Conservation (phyloP, 2,329 filamentous ascomycete genomes). For the Beauveria pseudobassiana region DNA sequence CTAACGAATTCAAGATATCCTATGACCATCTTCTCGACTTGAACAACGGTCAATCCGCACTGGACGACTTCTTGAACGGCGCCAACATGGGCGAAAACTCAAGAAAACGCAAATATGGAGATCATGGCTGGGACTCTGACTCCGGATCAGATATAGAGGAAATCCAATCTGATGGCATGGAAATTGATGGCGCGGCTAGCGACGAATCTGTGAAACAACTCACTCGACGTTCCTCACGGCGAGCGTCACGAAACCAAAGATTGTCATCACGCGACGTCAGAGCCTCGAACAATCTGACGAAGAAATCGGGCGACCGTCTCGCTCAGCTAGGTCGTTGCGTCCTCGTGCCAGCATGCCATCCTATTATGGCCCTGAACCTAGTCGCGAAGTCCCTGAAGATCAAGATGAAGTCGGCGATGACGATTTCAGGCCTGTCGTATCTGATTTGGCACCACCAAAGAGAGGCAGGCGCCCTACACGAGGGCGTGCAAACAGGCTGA, state of each 20-base stretch:
- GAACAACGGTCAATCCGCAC: constrained; percentile 25
- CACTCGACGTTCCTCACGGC: constrained; percentile 7
- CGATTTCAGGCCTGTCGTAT: constrained; percentile 29
- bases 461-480: constrained; percentile 17
- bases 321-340: constrained; percentile 15
- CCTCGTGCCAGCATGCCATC: constrained; percentile 17
- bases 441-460: constrained; percentile 25
- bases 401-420: constrained; percentile 19
- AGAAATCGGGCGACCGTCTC: background rate
- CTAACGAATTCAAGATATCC: constrained; percentile 20
- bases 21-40: constrained; percentile 23
- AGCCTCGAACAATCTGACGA: background rate
- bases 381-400: background rate
- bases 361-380: constrained; percentile 1
- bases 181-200: constrained; percentile 21
- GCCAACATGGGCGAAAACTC: constrained; percentile 13
- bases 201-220: constrained; percentile 11
- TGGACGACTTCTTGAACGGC: constrained; percentile 18
- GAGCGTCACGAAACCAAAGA: constrained; percentile 10
- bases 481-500: constrained; percentile 3
- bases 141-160: constrained; percentile 14
- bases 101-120: constrained; percentile 26
- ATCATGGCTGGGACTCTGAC: constrained; percentile 24
- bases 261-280: background rate
- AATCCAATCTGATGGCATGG: constrained; percentile 19